Base-by-base conservation (phyloP, 2,329 filamentous ascomycete species). In the Colletotrichum phormii region DNA sequence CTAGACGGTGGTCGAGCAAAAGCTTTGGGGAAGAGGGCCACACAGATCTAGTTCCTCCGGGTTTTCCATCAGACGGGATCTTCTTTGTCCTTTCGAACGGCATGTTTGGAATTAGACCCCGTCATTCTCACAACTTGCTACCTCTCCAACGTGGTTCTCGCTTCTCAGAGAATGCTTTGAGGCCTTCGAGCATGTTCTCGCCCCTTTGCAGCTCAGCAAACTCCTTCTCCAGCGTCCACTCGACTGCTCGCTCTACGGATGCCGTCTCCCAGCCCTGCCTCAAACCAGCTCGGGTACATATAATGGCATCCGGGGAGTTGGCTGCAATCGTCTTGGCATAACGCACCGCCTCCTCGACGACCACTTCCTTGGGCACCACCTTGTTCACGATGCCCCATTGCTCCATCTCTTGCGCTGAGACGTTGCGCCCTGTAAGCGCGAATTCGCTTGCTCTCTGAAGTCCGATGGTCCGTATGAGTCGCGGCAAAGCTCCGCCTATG, bases 401-500 rank as follows among this genome's bases (percentile, higher is more conserved):
- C 18, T 75, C 72, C 75, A 77, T 76, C 72, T 78, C 75, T 4
- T 69, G 42, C 18, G 77, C 77, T 2, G 75, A 74, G 6, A 74
- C 72, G 29, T 74, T 74, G 6, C 76, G 69, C 5, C 76, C 77
- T 9, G 77, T 78, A 3, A 78, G 65, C 4, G 76, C 77, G 49
- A 78, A 74, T 63, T 78, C 77, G n/a, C 73, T 75, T 3, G 77
- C 77, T 51, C 75, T 53, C 22, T 78, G 77, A 29, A 78, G 73
- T 2, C 77, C 77, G 46, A 75, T 73, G 3, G 64, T 86, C 35
- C 86, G 84, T 3, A 88, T 85, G 9, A 89, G 80, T 22, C 88
- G 83, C 3, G 87, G 84, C 8, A 89, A 82, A 11, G 86, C 87
- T 5, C 88, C 88, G 1, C 86, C 88, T 5, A 81, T 86, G 1